A percentile compares a stretch with the other conserved stretches of the same genome.
phyloP scores from a whole-genome alignment of 176 grass and related monocot genomes.

The Rhipidocladum racemiflorum region DNA sequence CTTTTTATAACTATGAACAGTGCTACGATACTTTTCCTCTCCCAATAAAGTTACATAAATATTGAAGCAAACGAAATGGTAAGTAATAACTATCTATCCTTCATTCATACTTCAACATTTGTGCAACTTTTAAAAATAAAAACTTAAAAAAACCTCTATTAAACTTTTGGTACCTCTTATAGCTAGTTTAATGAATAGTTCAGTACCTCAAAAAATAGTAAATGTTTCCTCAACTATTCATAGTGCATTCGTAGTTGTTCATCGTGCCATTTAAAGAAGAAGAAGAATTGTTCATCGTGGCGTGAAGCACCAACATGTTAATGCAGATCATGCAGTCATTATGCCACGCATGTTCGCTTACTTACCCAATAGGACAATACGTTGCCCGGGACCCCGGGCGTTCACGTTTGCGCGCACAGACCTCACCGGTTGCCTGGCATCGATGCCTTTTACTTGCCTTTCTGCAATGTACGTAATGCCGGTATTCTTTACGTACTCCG shows the following conservation, averaged over 20 bases:
- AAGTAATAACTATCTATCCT: too few species aligned
- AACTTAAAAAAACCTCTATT: too few species aligned
- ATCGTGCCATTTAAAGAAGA: not conserved
- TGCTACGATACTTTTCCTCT: too few species aligned
- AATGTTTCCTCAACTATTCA: not conserved
- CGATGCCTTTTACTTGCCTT: not conserved
- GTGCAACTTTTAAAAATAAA: too few species aligned
- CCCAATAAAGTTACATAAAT: too few species aligned
- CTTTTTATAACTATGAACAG: too few species aligned
- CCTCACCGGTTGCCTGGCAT: not conserved
- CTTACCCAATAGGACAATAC: not conserved
- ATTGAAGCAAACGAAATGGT: too few species aligned
- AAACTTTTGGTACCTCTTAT: too few species aligned
- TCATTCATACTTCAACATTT: too few species aligned
- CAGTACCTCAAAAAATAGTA: too few species aligned
- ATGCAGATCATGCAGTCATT: not conserved
- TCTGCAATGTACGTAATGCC: not conserved
- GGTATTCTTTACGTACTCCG: slow-evolving; percentile 16
- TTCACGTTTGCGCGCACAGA: not conserved
- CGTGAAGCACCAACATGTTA: slow-evolving; percentile 8
- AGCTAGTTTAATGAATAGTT: too few species aligned
- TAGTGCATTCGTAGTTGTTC: not conserved
- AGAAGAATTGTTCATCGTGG: not conserved
- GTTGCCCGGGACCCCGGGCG: not conserved
- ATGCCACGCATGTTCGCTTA: not conserved